Evolutionary conservation across 2,329 filamentous ascomycete species (phyloP).

Genomic region (Penicillium sclerotigenum): DNA sequence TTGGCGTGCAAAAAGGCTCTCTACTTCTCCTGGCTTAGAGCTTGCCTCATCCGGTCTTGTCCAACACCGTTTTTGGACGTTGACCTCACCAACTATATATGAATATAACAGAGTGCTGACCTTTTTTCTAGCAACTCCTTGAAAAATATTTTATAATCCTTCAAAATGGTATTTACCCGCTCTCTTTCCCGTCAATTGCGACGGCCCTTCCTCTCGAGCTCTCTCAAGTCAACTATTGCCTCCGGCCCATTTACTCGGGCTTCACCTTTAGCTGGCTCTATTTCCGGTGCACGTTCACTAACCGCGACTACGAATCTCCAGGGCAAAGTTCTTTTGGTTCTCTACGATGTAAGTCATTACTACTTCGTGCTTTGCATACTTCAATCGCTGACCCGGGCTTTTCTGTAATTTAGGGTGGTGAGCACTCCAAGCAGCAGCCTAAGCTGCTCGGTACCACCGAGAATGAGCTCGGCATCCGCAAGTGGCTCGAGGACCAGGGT

Average conservation of each 20-base stretch:
- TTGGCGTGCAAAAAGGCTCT: conserved; percentile 10
- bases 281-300: conserved; percentile 58
- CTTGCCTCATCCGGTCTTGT: conserved; percentile 10
- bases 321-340: conserved; percentile 92
- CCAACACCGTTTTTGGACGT: conserved; percentile 13
- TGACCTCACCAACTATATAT: conserved; percentile 6
- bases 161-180: conserved; percentile 63
- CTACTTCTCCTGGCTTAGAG: conserved; percentile 12
- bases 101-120: conserved; percentile 9
- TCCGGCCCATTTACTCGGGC: conserved; percentile 27
- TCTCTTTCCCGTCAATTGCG: conserved; percentile 56
- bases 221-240: conserved; percentile 25
- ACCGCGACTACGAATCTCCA: conserved; percentile 65
- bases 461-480: conserved; percentile 95
- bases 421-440: conserved; percentile 86
- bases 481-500: conserved; percentile 96
- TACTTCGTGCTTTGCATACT: not conserved
- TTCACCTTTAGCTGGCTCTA: conserved; percentile 41
- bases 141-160: conserved; percentile 15
- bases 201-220: conserved; percentile 51
- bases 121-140: not conserved
- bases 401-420: conserved; percentile 55
- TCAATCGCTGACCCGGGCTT: conserved; percentile 5
- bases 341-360: conserved; percentile 72
- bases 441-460: conserved; percentile 90